These are phyloP conservation scores for Xylaria sp. DNA, from an alignment of 2,329 filamentous ascomycete genomes.

Conservation along the genomic window DNA sequence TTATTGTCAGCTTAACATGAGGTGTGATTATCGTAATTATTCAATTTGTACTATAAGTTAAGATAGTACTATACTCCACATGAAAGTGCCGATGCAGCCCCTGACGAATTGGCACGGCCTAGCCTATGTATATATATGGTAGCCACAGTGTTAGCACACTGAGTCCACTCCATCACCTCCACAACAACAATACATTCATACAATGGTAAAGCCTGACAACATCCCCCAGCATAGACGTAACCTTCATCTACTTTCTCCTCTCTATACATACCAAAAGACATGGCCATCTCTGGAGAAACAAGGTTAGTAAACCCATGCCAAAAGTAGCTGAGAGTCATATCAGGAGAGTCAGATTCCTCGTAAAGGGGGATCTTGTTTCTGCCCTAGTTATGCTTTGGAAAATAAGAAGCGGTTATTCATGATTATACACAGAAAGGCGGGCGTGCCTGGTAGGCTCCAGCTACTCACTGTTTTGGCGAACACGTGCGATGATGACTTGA, in stretches of 20 bases:
- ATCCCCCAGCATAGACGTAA: conserved; percentile 12
- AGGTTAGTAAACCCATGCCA: not conserved
- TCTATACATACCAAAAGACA: conserved; percentile 2
- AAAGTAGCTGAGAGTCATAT: not conserved
- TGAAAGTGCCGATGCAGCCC: too few species aligned
- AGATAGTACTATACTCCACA: too few species aligned
- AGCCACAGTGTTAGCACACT: too few species aligned
- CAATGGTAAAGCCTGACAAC: too few species aligned
- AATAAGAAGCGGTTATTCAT: not conserved
- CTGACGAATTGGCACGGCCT: too few species aligned
- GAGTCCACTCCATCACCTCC: too few species aligned
- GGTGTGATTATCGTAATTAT: too few species aligned
- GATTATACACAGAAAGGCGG: not conserved
- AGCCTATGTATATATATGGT: too few species aligned
- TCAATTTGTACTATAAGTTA: too few species aligned
- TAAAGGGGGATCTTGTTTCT: conserved; percentile 18
- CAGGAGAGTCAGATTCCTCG: conserved; percentile 11
- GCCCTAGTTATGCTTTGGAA: not conserved
- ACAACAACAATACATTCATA: too few species aligned
- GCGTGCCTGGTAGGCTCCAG: not conserved
- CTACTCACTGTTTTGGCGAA: not conserved
- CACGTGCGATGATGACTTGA: conserved; percentile 1
- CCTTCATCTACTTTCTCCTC: conserved; percentile 1
- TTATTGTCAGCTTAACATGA: too few species aligned
- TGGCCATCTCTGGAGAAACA: conserved; percentile 6